Base-by-base conservation (phyloP, 129 eudicot genomes). In the Sambucus nigra region DNA sequence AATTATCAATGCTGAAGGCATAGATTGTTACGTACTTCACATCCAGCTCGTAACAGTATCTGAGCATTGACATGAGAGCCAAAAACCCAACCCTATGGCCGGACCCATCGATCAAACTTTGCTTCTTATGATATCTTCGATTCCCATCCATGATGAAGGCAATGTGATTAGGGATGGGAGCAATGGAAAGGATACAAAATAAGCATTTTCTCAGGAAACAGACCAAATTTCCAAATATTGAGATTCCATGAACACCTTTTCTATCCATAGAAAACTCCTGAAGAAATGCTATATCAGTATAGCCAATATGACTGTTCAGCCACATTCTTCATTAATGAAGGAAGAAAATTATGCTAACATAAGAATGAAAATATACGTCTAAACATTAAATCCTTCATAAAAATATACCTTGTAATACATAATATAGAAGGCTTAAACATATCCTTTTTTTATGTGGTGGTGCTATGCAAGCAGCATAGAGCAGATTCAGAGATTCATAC, bases 131-230 rank as follows among this genome's bases (percentile, higher is more conserved):
- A 47, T 80, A 84, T 40, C 94, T 80, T 60, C 88, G 70, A 53
- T 84, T 84, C 21, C 94, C 94, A 40, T 84, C 94, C 82, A 84
- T 70, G 7, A 84, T 80, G 59, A 84, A 84, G 23, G 88, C 88
- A 19, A 84, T 64, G 56, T 84, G 94, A 3, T 33, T 53, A 0
- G 94, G 94, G 16, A 80, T 20, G 1, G 79, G 65, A 31, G 87
- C 86, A 16, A 51, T 35, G 0, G 84, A 70, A 32, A 84, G 77
- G 33, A 79, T 58, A 25, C 59, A 20, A 59, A 73, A 66, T 12
- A 76, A 11, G 58, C 77, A 81, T 61, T 49, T 73, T n/a, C 88
- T 74, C 2, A 76, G 54, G 25, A 63, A 70, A n/a, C 63, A 47
- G 40, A 56, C 23, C 8, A 73, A 38, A 47, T 42, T 47, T 24